Evolutionary conservation across 169 alveolate genomes (phyloP).

Genomic region (Cryptosporidium ubiquitum): DNA sequence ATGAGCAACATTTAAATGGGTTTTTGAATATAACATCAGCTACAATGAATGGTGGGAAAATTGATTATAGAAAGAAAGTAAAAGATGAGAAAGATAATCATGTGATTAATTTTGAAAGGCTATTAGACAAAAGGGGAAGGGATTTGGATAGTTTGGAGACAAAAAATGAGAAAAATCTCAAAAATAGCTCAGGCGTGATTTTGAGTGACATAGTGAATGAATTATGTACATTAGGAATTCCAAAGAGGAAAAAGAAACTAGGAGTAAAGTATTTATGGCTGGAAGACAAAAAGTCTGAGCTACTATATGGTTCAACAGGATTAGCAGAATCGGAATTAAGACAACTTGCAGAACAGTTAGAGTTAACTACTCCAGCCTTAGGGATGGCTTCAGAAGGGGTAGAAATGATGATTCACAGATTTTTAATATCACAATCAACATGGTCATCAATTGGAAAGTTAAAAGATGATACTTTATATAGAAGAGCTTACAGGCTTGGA

Average conservation of each 20-base stretch:
- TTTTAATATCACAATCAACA: slow-evolving; percentile 35
- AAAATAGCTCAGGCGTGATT: slow-evolving; percentile 29
- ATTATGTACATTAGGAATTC: slow-evolving; percentile 35
- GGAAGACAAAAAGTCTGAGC: slow-evolving; percentile 38
- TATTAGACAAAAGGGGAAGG: background rate
- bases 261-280: slow-evolving; percentile 41
- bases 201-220: slow-evolving; percentile 32
- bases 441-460: slow-evolving; percentile 65
- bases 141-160: background rate
- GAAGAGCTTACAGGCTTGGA: slow-evolving; percentile 56
- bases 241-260: background rate
- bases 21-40: slow-evolving; percentile 21
- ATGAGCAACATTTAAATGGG: slow-evolving; percentile 23
- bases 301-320: slow-evolving; percentile 62
- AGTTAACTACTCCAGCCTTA: slow-evolving; percentile 40
- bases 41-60: background rate
- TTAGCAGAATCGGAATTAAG: slow-evolving; percentile 44
- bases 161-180: background rate
- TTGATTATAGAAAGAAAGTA: background rate
- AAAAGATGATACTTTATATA: slow-evolving; percentile 57
- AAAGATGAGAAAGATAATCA: background rate
- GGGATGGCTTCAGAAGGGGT: slow-evolving; percentile 38
- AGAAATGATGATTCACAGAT: slow-evolving; percentile 63
- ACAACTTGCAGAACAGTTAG: slow-evolving; percentile 66
- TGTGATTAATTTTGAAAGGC: background rate